A percentile compares a stretch with the other conserved stretches of the same genome.
Conservation (phyloP, 108 stramenopile species). For the Nitzschia sp. region DNA sequence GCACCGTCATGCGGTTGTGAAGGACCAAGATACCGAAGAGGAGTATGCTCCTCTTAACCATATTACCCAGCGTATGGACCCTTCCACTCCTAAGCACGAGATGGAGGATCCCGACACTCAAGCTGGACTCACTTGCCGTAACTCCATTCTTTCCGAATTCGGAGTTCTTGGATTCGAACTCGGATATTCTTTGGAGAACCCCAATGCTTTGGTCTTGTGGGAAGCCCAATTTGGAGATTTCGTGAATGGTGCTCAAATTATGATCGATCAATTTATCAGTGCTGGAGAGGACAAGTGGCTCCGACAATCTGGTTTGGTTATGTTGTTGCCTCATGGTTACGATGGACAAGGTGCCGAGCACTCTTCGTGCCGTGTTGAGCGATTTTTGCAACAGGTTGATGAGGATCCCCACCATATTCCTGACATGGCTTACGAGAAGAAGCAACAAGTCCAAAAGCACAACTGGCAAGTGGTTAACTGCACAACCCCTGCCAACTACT, state of each 20-base stretch:
- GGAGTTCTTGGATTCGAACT: conserved; percentile 98
- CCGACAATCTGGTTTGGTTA: conserved; percentile 92
- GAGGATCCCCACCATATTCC: conserved; percentile 96
- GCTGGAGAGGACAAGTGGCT: conserved; percentile 99
- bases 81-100: conserved; percentile 80
- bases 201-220: conserved; percentile 95
- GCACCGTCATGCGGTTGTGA: conserved; percentile 96
- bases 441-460: conserved; percentile 92
- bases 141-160: conserved; percentile 96
- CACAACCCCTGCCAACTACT: conserved; percentile 98
- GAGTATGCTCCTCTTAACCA: conserved; percentile 92
- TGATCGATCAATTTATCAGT: conserved; percentile 98
- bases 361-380: conserved; percentile 95
- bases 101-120: conserved; percentile 77
- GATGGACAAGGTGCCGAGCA: conserved; percentile 99
- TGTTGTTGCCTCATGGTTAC: conserved; percentile 98
- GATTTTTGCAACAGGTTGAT: conserved; percentile 95
- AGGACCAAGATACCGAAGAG: conserved; percentile 91
- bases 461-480: conserved; percentile 99
- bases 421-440: conserved; percentile 77
- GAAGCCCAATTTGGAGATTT: conserved; percentile 99
- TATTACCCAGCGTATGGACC: conserved; percentile 76
- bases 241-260: conserved; percentile 96
- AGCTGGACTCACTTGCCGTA: conserved; percentile 89
- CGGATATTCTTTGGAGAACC: conserved; percentile 96